Base-by-base conservation (phyloP, 805 yeast genomes). In the Starmerella lactis-condensi region DNA sequence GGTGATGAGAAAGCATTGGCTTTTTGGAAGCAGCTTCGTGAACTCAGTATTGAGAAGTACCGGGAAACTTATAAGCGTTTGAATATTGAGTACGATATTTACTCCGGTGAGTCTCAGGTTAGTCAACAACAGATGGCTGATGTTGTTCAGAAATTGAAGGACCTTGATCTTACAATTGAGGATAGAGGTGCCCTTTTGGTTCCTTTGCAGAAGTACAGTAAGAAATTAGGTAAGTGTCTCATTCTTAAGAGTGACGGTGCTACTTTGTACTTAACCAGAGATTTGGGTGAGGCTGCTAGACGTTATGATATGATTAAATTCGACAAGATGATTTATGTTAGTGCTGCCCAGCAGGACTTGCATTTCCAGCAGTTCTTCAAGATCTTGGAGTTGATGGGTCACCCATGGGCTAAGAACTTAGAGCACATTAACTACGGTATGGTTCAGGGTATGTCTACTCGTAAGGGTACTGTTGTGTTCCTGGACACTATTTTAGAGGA, bases 381-480 rank as follows among this genome's bases (percentile, higher is more conserved):
- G 59, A 79, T 82, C 43, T 63, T 89, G 51, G 83, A 83, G 47
- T 78, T 78, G 57, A 67, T 85, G 75, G 94, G 79, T 28, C 70
- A 65, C 53, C 74, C 69, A 39, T 89, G 94, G 94, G 83, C 93
- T 30, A 60, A 68, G 41, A 66, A 64, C 36, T 61, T 85, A 45
- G 66, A 65, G 48, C 96, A 85, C 56, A 67, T 89, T 46, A 85
- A 76, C 59, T 89, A 83, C 46, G 99, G 99, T 56, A 76, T 89
- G 92, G 98, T 89, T 30, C 76, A 70, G 50, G 98, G 98, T 46
- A 89, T 89, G 99, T 76, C 93, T 17, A 89, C 98, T 36, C 74
- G 99, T 63, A 78, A 73, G 58, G 99, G 99, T 44, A 89, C 93
- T 22, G 99, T 89, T 40, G 96, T 89, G n/a, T 89, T 89, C 66